Percentiles rank a stretch among this genome's conserved stretches.
phyloP scores from a whole-genome alignment of 164 flowering plant genomes.

The Annona cherimola region DNA sequence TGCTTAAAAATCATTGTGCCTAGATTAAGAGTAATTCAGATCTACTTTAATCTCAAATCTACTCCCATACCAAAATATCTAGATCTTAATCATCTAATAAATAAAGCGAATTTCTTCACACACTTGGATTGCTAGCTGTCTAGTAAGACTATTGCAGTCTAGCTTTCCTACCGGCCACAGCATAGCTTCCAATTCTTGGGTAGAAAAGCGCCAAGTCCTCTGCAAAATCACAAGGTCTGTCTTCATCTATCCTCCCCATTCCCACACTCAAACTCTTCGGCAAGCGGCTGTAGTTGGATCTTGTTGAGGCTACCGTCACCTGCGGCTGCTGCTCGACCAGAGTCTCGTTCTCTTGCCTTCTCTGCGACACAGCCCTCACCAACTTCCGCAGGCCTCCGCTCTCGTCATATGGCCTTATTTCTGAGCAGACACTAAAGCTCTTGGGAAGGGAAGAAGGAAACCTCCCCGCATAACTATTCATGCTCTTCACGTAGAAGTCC shows the following conservation, averaged over 20 bases:
- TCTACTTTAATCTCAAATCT: too few relatives aligned
- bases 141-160: too few relatives aligned
- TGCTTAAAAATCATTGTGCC: too few relatives aligned
- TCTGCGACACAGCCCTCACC: background rate
- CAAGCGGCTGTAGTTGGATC: too few relatives aligned
- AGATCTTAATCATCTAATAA: too few relatives aligned
- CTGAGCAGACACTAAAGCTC: slow-evolving; percentile 5
- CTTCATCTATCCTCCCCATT: slow-evolving; percentile 74
- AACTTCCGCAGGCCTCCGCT: background rate
- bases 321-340: background rate
- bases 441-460: slow-evolving; percentile 3
- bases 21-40: too few relatives aligned
- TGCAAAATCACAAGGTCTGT: slow-evolving; percentile 35
- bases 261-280: slow-evolving; percentile 54
- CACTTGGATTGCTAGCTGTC: too few relatives aligned
- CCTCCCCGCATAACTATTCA: slow-evolving; percentile 1
- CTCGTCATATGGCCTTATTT: background rate
- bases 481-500: slow-evolving; percentile 12
- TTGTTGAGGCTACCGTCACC: slow-evolving; percentile 8
- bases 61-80: too few relatives aligned
- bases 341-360: background rate
- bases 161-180: slow-evolving; percentile 24
- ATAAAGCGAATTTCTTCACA: too few relatives aligned
- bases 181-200: slow-evolving; percentile 56
- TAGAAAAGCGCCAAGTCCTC: slow-evolving; percentile 22